Base-by-base conservation (phyloP, 768 basidiomycete species). In the Cystobasidium tubakii region DNA sequence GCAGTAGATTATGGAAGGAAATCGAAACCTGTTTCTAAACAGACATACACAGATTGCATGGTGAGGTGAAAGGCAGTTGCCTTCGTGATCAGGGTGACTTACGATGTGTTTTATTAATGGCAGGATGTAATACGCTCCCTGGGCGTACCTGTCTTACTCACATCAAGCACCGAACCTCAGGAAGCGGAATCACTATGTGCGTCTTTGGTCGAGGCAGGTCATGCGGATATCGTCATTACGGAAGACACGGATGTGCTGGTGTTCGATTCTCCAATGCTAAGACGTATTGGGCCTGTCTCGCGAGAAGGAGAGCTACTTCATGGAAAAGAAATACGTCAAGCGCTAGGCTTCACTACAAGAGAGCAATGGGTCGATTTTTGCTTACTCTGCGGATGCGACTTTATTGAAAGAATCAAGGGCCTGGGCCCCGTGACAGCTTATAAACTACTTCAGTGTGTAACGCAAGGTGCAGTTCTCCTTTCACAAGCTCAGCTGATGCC, bases 111-210 rank as follows among this genome's bases (percentile, higher is more conserved):
- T 3, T 27, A 55, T 23, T 25, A 74, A 6, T 42, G 7, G 67
- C 15, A 73, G 73, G 50, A 50, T 34, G n/a, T 72, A 2, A 57
- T 75, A 1, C 39, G 57, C 21, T 72, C 74, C 1, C 62, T 75
- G 74, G 74, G 74, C 36, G 60, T 75, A 27, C 66, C 74, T 29
- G 36, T 62, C 23, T 15, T 75, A 19, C 42, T 55, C 12, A 75
- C 74, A 15, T 63, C 74, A n/a, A 46, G 60, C 23, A 62, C 25
- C 1, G 34, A 42, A 50, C 74, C 74, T 1, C 60, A 63, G 25
- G 74, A 75, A 63, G 74, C 74, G n/a, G 74, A 75, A 53, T 67
- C 74, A 25, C 34, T 71, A 13, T 67, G 67, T 43, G 13, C 74
- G n/a, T 57, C 50, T 12, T 50, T 75, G 1, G 71, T 72, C n/a